Percentiles rank a stretch among this genome's conserved stretches.
Conservation (phyloP, 2,329 filamentous ascomycete species). For the Ascocoryne sarcoides region DNA sequence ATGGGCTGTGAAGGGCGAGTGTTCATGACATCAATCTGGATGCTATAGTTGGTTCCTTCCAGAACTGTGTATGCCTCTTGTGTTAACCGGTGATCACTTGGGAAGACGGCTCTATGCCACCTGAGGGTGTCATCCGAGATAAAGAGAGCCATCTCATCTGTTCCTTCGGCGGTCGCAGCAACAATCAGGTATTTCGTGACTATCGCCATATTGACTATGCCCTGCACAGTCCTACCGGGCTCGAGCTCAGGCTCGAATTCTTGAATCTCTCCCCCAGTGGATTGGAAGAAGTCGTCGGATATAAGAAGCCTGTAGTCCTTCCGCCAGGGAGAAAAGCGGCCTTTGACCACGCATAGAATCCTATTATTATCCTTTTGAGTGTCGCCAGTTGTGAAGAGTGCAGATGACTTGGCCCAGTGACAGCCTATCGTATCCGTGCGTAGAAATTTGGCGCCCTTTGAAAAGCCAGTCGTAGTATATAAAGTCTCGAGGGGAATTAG, state of each 20-base stretch:
- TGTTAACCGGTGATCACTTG: conserved; percentile 66
- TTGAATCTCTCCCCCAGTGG: conserved; percentile 40
- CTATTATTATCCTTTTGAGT: conserved; percentile 58
- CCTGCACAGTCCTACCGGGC: conserved; percentile 62
- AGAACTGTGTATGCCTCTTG: conserved; percentile 89
- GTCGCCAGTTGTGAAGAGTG: conserved; percentile 62
- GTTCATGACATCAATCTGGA: conserved; percentile 89
- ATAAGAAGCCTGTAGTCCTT: conserved; percentile 71
- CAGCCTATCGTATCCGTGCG: conserved; percentile 65
- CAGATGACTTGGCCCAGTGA: conserved; percentile 75
- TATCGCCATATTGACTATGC: conserved; percentile 71
- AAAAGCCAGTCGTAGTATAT: conserved; percentile 85
- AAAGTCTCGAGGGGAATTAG: conserved; percentile 31
- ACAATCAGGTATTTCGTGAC: conserved; percentile 84
- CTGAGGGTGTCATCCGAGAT: conserved; percentile 73
- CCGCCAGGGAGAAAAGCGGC: conserved; percentile 59
- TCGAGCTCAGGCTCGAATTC: conserved; percentile 73
- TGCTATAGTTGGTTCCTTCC: conserved; percentile 95
- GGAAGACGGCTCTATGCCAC: conserved; percentile 92
- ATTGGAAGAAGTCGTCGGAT: conserved; percentile 74
- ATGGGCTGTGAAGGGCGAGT: conserved; percentile 54
- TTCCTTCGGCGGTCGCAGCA: conserved; percentile 69
- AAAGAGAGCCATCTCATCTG: conserved; percentile 85
- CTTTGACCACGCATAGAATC: conserved; percentile 71
- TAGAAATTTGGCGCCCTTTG: conserved; percentile 53